These are phyloP conservation scores for Evernia prunastri DNA, from an alignment of 495 filamentous ascomycete genomes.

Conservation along the genomic window DNA sequence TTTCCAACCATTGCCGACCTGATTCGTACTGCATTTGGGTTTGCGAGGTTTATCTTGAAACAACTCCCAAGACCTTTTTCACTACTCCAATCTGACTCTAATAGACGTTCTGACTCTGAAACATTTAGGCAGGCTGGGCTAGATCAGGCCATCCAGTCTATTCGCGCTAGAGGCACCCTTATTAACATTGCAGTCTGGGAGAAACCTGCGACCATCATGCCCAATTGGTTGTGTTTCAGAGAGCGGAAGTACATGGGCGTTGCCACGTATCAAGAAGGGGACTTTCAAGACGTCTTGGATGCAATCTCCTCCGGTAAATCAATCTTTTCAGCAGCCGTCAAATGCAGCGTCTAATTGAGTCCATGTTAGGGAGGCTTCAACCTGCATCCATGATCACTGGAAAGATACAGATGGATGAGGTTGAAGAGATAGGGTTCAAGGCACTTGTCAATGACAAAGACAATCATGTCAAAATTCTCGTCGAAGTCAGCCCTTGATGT, in stretches of 20 bases:
- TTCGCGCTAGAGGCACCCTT: constrained; percentile 48
- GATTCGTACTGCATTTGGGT: no score
- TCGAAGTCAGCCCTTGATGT: constrained; percentile 30
- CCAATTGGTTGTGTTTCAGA: constrained; percentile 43
- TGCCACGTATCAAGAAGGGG: constrained; percentile 47
- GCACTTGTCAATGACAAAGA: constrained; percentile 50
- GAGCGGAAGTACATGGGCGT: constrained; percentile 46
- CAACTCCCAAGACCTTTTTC: no score
- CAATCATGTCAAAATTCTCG: constrained; percentile 49
- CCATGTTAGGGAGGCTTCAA: constrained; percentile 39
- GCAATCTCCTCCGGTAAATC: constrained; percentile 44
- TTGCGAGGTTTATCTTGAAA: no score
- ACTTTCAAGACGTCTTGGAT: constrained; percentile 49
- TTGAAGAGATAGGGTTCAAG: constrained; percentile 53
- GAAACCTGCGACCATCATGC: constrained; percentile 40
- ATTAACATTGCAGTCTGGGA: constrained; percentile 62
- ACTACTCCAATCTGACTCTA: no score
- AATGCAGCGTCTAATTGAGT: constrained; percentile 1
- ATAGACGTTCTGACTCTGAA: no score
- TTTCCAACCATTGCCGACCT: no score
- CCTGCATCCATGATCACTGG: constrained; percentile 55
- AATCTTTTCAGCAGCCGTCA: background rate
- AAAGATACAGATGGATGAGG: constrained; percentile 46
- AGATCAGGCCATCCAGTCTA: constrained; percentile 42
- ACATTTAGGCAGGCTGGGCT: constrained; percentile 46